These are phyloP conservation scores for Penicillium mononematosum DNA, from an alignment of 495 filamentous ascomycete species.

Conservation along the genomic window DNA sequence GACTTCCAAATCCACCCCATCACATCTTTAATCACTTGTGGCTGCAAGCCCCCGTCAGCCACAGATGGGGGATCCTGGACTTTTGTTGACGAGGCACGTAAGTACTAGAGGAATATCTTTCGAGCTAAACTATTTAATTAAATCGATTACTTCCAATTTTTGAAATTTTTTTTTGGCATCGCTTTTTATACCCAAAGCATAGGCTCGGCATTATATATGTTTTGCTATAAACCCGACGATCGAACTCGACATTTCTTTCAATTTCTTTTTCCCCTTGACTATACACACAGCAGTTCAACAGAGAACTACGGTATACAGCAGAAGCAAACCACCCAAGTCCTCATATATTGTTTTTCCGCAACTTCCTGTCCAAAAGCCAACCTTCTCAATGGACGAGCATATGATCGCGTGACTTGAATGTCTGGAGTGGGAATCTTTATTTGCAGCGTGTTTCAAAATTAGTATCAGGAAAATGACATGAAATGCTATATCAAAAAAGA, in stretches of 20 bases:
- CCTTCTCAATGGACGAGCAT: neutral
- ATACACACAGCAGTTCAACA: neutral
- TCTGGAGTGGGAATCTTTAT: neutral
- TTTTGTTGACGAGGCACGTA: neutral
- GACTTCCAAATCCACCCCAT: neutral
- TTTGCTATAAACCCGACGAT: neutral
- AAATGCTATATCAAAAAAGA: neutral
- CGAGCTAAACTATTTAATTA: neutral
- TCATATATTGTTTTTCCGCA: neutral
- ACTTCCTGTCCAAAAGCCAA: neutral
- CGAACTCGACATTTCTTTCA: neutral
- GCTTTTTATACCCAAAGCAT: neutral
- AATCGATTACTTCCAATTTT: neutral
- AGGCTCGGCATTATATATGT: neutral
- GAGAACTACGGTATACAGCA: neutral
- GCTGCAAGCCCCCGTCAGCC: slow-evolving; percentile 7
- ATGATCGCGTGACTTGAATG: neutral
- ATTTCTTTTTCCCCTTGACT: neutral
- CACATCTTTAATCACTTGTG: neutral
- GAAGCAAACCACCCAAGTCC: neutral
- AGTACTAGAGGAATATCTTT: neutral
- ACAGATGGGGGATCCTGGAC: neutral
- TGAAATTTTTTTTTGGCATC: neutral
- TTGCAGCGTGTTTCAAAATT: neutral
- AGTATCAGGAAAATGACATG: neutral